Percentiles rank a stretch among this genome's conserved stretches.
Conservation (phyloP, 1,284 basidiomycete genomes). For the Sporisorium sorghi region DNA sequence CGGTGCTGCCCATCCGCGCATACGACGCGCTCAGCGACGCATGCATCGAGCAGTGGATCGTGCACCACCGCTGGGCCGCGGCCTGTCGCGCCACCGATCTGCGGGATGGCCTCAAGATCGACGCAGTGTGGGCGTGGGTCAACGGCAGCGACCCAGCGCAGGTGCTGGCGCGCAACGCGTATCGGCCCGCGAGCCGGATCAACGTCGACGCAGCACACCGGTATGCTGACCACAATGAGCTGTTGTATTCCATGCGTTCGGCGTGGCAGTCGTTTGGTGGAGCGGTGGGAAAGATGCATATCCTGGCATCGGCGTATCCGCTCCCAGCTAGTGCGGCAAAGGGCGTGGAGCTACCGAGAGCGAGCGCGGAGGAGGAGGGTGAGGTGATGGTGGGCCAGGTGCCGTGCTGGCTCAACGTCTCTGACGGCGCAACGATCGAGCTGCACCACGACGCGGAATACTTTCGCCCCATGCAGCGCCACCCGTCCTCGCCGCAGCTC, state of each 20-base stretch:
- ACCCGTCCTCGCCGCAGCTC: background rate
- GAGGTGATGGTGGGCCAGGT: slow-evolving; percentile 23
- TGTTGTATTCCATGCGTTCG: slow-evolving; percentile 49
- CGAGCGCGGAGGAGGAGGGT: no score
- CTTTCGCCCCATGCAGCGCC: slow-evolving; percentile 38
- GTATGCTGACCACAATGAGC: slow-evolving; percentile 51
- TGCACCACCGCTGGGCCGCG: slow-evolving; percentile 30
- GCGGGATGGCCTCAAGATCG: slow-evolving; percentile 25
- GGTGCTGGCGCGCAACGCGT: slow-evolving; percentile 33
- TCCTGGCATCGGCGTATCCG: slow-evolving; percentile 49
- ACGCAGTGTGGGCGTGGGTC: slow-evolving; percentile 49
- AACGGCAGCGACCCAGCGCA: slow-evolving; percentile 47
- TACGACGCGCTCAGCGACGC: slow-evolving; percentile 42
- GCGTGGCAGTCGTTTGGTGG: slow-evolving; percentile 19
- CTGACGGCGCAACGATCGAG: slow-evolving; percentile 3
- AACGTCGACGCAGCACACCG: slow-evolving; percentile 41
- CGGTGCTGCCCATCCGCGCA: slow-evolving; percentile 24
- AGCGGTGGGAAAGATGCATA: slow-evolving; percentile 40
- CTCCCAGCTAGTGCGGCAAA: slow-evolving; percentile 7
- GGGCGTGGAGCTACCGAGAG: background rate
- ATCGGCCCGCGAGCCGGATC: slow-evolving; percentile 25
- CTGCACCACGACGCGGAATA: slow-evolving; percentile 40
- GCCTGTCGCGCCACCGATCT: slow-evolving; percentile 29
- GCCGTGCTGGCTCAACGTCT: slow-evolving; percentile 25
- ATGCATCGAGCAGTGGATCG: slow-evolving; percentile 41